Evolutionary conservation across 805 yeast genomes (phyloP), one percentile per base, ranked within the genome.

Genomic region (Lipomyces lipofer): DNA sequence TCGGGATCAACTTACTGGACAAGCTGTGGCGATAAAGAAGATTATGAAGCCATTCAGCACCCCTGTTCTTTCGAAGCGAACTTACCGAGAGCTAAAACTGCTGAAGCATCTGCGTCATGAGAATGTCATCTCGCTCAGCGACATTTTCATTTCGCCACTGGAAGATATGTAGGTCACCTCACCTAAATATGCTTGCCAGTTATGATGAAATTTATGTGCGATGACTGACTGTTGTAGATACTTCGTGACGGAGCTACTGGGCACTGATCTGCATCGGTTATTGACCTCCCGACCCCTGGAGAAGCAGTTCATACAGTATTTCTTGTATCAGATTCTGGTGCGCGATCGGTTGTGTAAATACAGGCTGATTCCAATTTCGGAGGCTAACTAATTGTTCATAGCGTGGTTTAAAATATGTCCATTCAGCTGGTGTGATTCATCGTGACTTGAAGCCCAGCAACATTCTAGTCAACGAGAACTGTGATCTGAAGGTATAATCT

Each of bases 21-120:
- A 91, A 71, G 88, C 86, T 63, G 99, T 94, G 33, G 99, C 99
- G 45, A 94, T 94, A 58, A 94, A 94, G 71, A 94, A 94, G 75
- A 92, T 94, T 64, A 88, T 92, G 96, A 92, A 90, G 70, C 99
- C 99, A 0, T 94, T 94, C 69, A 82, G 89, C 59, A 92, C 98
- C 0, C 85, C 97, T 5, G 96, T 94, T 28, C 77, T 94, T 64
- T 97, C 98, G 43, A 94, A 94, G 70, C 82, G 99, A 70, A 94
- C 99, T 0, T 94, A 92, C 71, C 81, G 99, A 67, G 99, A 94
- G 71, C 79, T 94, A 69, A 94, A 92, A 74, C 76, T 94, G 67
- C 80, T 94, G 68, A 94, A 94, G 71, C 97, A 91, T 69, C 75
- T 94, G 61, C 82, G 91, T 67, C 99, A 94, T 72, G 99, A 94